A percentile compares a stretch with the other conserved stretches of the same genome.
phyloP scores from a whole-genome alignment of 1,139 yeast species.

The Geotrichum citri-aurantii region DNA sequence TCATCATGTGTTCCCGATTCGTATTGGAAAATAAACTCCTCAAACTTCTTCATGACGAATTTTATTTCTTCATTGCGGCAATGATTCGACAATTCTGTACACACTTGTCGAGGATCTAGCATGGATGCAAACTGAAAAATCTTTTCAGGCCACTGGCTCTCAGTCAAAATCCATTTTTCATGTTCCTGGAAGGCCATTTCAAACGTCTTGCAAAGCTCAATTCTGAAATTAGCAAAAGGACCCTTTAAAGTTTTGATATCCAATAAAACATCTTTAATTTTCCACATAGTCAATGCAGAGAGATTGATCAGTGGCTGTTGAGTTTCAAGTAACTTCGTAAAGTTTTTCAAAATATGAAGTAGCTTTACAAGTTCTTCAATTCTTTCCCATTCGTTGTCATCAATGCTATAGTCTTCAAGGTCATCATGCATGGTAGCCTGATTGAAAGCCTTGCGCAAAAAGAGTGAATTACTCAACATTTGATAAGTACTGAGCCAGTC shows the following conservation, averaged over 20 bases:
- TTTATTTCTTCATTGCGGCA: neutral
- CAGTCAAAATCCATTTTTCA: slow-evolving; percentile 2
- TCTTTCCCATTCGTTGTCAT: neutral
- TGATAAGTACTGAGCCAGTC: slow-evolving; percentile 2
- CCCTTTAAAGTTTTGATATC: neutral
- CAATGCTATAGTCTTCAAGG: neutral
- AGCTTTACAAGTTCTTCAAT: slow-evolving; percentile 2
- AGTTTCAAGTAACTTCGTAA: neutral
- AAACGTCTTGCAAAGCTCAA: slow-evolving; percentile 2
- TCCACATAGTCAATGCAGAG: slow-evolving; percentile 1
- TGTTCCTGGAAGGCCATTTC: neutral
- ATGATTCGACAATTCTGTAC: neutral
- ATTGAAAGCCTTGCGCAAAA: neutral
- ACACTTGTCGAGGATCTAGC: slow-evolving; percentile 10
- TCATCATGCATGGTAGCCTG: neutral
- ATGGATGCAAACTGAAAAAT: slow-evolving; percentile 4
- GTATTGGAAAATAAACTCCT: neutral
- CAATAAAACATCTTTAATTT: neutral
- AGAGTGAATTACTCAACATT: slow-evolving; percentile 1
- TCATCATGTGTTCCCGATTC: neutral
- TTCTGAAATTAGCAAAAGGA: neutral
- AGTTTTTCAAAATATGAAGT: neutral
- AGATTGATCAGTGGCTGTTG: neutral
- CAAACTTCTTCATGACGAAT: neutral
- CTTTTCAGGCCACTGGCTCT: slow-evolving; percentile 3